A percentile compares a stretch with the other conserved stretches of the same genome.
Evolutionary conservation across 2,329 filamentous ascomycete species (phyloP).

Genomic region (Onygenales sp.): DNA sequence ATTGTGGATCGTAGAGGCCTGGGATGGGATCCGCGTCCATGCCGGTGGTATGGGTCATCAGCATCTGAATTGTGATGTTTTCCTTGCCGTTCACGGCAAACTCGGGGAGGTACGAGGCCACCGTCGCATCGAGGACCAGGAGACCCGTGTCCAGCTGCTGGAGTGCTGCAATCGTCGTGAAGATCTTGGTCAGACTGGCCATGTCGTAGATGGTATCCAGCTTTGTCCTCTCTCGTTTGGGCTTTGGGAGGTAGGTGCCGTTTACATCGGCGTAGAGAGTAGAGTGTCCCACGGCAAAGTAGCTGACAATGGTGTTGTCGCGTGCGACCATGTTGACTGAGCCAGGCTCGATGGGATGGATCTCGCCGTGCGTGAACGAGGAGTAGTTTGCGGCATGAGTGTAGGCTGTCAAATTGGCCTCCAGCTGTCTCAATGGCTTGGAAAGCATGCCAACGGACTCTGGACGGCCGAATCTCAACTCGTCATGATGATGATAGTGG

Average conservation of each 20-base stretch:
- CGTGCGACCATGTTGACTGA: constrained; percentile 13
- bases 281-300: constrained; percentile 15
- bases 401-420: neutral
- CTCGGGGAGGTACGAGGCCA: constrained; percentile 22
- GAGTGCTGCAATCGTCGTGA: constrained; percentile 26
- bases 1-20: constrained; percentile 15
- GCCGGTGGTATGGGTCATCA: constrained; percentile 27
- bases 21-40: constrained; percentile 21
- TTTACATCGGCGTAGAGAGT: constrained; percentile 20
- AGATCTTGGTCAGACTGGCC: constrained; percentile 31
- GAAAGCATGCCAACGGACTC: constrained; percentile 3
- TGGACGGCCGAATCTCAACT: neutral
- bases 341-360: constrained; percentile 14
- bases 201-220: constrained; percentile 31
- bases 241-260: constrained; percentile 18
- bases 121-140: constrained; percentile 19
- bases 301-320: constrained; percentile 13
- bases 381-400: constrained; percentile 14
- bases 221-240: constrained; percentile 19
- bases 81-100: constrained; percentile 25
- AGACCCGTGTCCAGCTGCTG: constrained; percentile 20
- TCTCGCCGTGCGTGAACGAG: constrained; percentile 7
- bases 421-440: neutral
- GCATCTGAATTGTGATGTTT: constrained; percentile 24
- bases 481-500: neutral